These are phyloP conservation scores for Cystofilobasidium capitatum DNA, from an alignment of 768 basidiomycete species.

Conservation along the genomic window DNA sequence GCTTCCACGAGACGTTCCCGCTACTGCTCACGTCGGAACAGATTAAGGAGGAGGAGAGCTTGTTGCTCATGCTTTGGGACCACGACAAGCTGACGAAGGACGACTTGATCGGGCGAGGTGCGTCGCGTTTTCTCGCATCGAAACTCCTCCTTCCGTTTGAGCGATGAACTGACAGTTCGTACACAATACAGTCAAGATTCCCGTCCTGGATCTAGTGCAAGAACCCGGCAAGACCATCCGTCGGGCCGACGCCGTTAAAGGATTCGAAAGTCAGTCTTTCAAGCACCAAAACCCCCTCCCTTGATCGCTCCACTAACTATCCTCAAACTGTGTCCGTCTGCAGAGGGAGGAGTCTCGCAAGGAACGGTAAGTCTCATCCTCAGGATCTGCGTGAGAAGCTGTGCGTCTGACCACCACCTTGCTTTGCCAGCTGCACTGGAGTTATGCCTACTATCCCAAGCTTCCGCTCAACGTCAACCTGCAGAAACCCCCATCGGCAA, in stretches of 20 bases:
- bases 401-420: background rate
- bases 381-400: too few relatives aligned
- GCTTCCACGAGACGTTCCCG: slow-evolving; percentile 35
- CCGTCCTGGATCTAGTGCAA: slow-evolving; percentile 45
- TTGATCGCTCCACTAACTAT: too few relatives aligned
- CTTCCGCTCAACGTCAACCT: slow-evolving; percentile 47
- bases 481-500: slow-evolving; percentile 36
- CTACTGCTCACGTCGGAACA: slow-evolving; percentile 56
- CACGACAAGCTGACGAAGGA: slow-evolving; percentile 46
- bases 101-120: slow-evolving; percentile 44
- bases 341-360: background rate
- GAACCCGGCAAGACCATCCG: slow-evolving; percentile 46
- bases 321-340: background rate
- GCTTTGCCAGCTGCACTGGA: slow-evolving; percentile 37
- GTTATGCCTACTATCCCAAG: slow-evolving; percentile 49
- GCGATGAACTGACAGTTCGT: background rate
- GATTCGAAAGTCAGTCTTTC: slow-evolving; percentile 42
- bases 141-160: background rate
- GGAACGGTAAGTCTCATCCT: background rate
- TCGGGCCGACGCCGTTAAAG: slow-evolving; percentile 48
- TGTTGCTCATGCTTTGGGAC: slow-evolving; percentile 64
- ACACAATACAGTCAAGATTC: slow-evolving; percentile 38
- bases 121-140: background rate
- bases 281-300: background rate
- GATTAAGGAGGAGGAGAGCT: slow-evolving; percentile 55